Percentiles rank a stretch among this genome's conserved stretches.
phyloP scores from a whole-genome alignment of 768 basidiomycete species.

The Steccherinum ochraceum region DNA sequence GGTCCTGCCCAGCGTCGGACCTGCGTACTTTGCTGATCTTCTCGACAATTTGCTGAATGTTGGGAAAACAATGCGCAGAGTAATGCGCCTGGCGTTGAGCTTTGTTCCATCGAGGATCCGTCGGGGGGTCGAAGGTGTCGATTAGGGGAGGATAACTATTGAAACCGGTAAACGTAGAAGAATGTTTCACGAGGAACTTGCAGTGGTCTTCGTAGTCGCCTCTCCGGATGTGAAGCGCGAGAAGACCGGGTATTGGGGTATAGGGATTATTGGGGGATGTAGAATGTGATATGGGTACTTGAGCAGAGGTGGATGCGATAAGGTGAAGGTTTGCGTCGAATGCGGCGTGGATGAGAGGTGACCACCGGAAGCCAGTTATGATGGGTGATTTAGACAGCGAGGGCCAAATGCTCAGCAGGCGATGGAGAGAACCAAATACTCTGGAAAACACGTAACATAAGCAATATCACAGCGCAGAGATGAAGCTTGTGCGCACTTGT shows the following conservation, averaged over 20 bases:
- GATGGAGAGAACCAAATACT: conserved; percentile 15
- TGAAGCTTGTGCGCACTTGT: conserved; percentile 14
- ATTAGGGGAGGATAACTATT: conserved; percentile 35
- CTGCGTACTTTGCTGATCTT: conserved; percentile 28
- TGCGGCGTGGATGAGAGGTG: conserved; percentile 42
- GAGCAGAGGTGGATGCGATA: conserved; percentile 4
- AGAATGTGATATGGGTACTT: background rate
- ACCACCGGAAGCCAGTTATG: conserved; percentile 45
- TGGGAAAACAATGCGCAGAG: conserved; percentile 36
- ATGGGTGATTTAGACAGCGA: conserved; percentile 42
- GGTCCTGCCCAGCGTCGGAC: conserved; percentile 14
- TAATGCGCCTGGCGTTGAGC: conserved; percentile 21
- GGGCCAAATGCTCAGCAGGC: conserved; percentile 30
- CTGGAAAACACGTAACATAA: background rate
- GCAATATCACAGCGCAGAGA: conserved; percentile 29
- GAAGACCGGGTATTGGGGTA: conserved; percentile 29
- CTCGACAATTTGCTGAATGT: conserved; percentile 32
- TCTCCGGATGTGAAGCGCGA: conserved; percentile 44
- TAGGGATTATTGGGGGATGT: conserved; percentile 9
- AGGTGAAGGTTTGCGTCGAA: conserved; percentile 15
- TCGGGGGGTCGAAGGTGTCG: conserved; percentile 29
- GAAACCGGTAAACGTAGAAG: conserved; percentile 35
- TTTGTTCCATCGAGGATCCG: conserved; percentile 16
- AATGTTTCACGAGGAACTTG: conserved; percentile 25
- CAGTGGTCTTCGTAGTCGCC: conserved; percentile 45